These are phyloP conservation scores for Botrytis aclada DNA, from an alignment of 2,329 filamentous ascomycete genomes.

Conservation along the genomic window DNA sequence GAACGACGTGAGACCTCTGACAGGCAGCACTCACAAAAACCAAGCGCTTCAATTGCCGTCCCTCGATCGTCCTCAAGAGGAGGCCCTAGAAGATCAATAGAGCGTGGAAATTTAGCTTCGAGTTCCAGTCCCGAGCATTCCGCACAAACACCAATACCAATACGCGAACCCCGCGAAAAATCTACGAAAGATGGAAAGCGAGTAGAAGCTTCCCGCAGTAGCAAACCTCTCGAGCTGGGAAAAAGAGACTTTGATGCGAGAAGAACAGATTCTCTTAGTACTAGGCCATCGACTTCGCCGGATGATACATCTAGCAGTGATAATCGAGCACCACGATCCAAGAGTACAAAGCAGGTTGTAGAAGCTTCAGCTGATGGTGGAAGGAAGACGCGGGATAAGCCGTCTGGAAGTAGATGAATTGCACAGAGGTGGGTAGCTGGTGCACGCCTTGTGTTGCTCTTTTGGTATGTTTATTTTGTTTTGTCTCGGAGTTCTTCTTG, in stretches of 20 bases:
- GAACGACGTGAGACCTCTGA: not conserved
- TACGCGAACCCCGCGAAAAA: not conserved
- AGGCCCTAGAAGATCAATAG: not conserved
- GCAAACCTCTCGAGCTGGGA: not conserved
- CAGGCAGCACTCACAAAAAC: not conserved
- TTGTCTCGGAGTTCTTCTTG: no score
- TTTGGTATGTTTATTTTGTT: no score
- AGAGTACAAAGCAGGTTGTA: not conserved
- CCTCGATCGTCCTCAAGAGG: not conserved
- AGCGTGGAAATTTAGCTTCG: not conserved
- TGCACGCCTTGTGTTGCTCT: no score
- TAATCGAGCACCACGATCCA: not conserved
- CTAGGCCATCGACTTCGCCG: not conserved
- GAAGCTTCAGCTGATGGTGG: not conserved
- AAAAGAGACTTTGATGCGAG: not conserved
- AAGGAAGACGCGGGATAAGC: not conserved
- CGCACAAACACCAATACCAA: not conserved
- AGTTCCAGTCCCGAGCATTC: not conserved
- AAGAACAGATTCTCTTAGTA: not conserved
- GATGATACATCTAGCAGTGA: not conserved
- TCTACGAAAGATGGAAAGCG: not conserved
- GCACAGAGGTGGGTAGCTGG: not conserved
- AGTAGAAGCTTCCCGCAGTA: not conserved
- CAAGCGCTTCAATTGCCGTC: not conserved
- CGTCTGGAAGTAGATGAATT: not conserved